Percentiles rank a stretch among this genome's conserved stretches.
Conservation (phyloP, 164 flowering plant genomes). For the Tetracentron sinense region DNA sequence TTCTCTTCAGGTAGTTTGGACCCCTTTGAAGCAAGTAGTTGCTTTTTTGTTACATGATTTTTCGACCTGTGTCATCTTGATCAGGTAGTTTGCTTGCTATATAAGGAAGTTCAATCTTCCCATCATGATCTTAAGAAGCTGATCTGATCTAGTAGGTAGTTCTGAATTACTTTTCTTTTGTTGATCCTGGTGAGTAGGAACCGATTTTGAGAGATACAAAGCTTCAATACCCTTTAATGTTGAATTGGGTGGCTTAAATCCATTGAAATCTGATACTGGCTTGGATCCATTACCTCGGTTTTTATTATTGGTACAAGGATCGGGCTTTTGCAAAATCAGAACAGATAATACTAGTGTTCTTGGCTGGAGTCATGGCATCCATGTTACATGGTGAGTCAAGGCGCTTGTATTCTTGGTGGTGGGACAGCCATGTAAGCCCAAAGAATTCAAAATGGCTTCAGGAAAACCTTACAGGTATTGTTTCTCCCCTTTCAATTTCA, state of each 20-base stretch:
- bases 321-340: constrained; percentile 7
- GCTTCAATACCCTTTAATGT: no score
- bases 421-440: constrained; percentile 96
- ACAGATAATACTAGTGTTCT: constrained; percentile 2
- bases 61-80: constrained; percentile 9
- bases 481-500: neutral
- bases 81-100: constrained; percentile 7
- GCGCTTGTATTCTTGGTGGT: constrained; percentile 92
- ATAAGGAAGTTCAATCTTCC: neutral
- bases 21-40: constrained; percentile 1
- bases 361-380: constrained; percentile 51
- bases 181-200: constrained; percentile 19
- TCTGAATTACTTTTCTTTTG: neutral
- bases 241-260: constrained; percentile 4
- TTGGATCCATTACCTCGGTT: neutral
- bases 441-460: constrained; percentile 97
- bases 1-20: constrained; percentile 20
- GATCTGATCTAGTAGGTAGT: neutral
- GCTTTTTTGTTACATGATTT: neutral
- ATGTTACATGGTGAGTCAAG: constrained; percentile 37
- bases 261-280: neutral
- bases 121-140: neutral
- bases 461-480: constrained; percentile 56
- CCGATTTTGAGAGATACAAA: neutral
- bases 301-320: constrained; percentile 10